Evolutionary conservation across 106 monocot species (phyloP).

Genomic region (Apostasia shenzhenica): DNA sequence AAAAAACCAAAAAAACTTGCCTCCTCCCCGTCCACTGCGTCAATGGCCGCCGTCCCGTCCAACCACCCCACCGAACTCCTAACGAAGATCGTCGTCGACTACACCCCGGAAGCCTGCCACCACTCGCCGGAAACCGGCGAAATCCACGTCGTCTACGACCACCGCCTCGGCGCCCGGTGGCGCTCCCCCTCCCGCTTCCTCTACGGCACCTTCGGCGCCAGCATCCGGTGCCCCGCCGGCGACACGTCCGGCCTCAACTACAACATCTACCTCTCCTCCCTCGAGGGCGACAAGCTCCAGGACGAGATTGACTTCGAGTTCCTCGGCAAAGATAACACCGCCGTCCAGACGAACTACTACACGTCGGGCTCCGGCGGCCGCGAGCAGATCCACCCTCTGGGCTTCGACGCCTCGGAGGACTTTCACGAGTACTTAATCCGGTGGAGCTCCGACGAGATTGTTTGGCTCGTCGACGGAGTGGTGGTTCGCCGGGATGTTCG

Average conservation of each 20-base stretch:
- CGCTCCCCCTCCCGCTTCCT: constrained; percentile 43
- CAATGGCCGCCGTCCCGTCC: constrained; percentile 1
- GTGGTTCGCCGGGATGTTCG: constrained; percentile 43
- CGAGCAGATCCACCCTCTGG: constrained; percentile 42
- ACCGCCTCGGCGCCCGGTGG: constrained; percentile 72
- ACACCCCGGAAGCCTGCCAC: constrained; percentile 49
- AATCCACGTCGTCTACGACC: constrained; percentile 55
- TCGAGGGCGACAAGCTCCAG: constrained; percentile 56
- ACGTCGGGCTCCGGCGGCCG: constrained; percentile 34
- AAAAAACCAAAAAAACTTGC: too few relatives aligned
- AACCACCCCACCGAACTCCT: constrained; percentile 21
- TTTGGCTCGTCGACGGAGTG: constrained; percentile 49
- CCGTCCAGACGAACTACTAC: constrained; percentile 65
- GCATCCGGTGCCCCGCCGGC: constrained; percentile 40
- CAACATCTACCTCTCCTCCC: constrained; percentile 73
- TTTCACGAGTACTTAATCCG: constrained; percentile 62
- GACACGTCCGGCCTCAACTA: constrained; percentile 65
- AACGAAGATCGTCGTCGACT: constrained; percentile 49
- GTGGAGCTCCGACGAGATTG: constrained; percentile 36
- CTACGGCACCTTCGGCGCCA: constrained; percentile 41
- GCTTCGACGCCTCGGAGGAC: constrained; percentile 47
- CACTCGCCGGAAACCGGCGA: constrained; percentile 36
- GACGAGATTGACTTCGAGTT: constrained; percentile 89
- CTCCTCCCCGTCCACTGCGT: neutral
- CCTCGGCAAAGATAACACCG: constrained; percentile 49